These are phyloP conservation scores for Albifimbria verrucaria DNA, from an alignment of 2,329 filamentous ascomycete species.

Conservation along the genomic window DNA sequence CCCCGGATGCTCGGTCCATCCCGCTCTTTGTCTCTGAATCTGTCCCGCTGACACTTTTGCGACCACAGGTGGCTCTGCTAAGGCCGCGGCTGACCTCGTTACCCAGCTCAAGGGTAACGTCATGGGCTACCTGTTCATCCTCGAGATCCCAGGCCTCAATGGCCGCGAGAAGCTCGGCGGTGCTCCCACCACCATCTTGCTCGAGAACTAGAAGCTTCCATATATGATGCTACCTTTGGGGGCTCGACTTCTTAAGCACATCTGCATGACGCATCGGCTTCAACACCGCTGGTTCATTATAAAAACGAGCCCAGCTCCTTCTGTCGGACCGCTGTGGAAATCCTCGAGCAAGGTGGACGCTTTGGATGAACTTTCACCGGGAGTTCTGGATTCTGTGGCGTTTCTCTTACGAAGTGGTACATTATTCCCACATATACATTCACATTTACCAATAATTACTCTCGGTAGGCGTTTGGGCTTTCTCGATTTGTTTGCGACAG, in stretches of 20 bases:
- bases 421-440: background rate
- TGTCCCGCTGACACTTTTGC: slow-evolving; percentile 1
- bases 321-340: too few relatives aligned
- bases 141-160: slow-evolving; percentile 91
- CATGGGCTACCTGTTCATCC: slow-evolving; percentile 88
- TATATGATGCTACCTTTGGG: too few relatives aligned
- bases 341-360: too few relatives aligned
- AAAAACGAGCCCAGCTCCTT: background rate
- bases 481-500: background rate
- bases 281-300: background rate
- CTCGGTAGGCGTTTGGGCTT: background rate
- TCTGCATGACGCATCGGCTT: background rate
- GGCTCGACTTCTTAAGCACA: slow-evolving; percentile 30
- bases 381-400: background rate
- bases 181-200: slow-evolving; percentile 74
- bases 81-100: slow-evolving; percentile 82
- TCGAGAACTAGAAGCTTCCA: too few relatives aligned
- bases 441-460: background rate
- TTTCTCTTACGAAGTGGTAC: background rate
- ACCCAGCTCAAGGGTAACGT: slow-evolving; percentile 81
- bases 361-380: too few relatives aligned
- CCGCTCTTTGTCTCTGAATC: too few relatives aligned
- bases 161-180: slow-evolving; percentile 85
- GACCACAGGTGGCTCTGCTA: slow-evolving; percentile 77
- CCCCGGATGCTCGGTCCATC: too few relatives aligned